Percentiles rank a stretch among this genome's conserved stretches.
These are phyloP conservation scores for Phytophthora capsici DNA, from an alignment of 352 stramenopile genomes.

Conservation along the genomic window DNA sequence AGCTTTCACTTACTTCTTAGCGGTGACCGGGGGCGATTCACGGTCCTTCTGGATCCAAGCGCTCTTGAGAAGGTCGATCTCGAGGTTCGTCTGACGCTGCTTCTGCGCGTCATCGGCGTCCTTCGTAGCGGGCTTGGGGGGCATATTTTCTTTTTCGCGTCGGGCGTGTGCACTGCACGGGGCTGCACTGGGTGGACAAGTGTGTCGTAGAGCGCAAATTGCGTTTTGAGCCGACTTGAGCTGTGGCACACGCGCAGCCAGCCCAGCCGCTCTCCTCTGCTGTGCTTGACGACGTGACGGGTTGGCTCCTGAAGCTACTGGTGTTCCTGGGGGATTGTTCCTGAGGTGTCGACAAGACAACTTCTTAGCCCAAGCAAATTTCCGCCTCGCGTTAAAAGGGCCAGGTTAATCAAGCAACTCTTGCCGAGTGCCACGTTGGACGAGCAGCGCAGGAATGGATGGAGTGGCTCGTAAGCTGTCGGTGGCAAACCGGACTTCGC, in stretches of 20 bases:
- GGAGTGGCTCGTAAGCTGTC: conserved; percentile 6
- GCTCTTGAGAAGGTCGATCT: conserved; percentile 70
- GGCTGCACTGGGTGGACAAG: conserved; percentile 23
- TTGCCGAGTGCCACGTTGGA: conserved; percentile 32
- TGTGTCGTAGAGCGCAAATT: conserved; percentile 43
- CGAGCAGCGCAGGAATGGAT: conserved; percentile 24
- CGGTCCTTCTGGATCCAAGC: conserved; percentile 69
- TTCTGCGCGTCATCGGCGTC: conserved; percentile 53
- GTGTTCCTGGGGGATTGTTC: conserved; percentile 42
- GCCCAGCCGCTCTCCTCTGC: conserved; percentile 20
- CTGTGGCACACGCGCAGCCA: conserved; percentile 25
- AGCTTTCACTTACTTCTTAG: conserved; percentile 39
- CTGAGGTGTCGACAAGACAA: conserved; percentile 36
- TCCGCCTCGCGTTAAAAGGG: conserved; percentile 43
- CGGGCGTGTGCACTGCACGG: not conserved
- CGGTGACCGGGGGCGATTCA: conserved; percentile 37
- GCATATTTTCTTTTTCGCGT: conserved; percentile 30
- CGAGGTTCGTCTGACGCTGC: conserved; percentile 68
- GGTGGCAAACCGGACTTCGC: not conserved
- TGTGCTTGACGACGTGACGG: conserved; percentile 40
- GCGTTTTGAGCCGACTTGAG: conserved; percentile 42
- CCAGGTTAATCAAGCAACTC: conserved; percentile 31
- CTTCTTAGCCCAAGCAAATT: conserved; percentile 44
- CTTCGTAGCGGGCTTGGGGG: conserved; percentile 39
- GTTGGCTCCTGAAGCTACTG: conserved; percentile 41